phyloP scores from a whole-genome alignment of 2,329 filamentous ascomycete species.

The Dothistroma septosporum region DNA sequence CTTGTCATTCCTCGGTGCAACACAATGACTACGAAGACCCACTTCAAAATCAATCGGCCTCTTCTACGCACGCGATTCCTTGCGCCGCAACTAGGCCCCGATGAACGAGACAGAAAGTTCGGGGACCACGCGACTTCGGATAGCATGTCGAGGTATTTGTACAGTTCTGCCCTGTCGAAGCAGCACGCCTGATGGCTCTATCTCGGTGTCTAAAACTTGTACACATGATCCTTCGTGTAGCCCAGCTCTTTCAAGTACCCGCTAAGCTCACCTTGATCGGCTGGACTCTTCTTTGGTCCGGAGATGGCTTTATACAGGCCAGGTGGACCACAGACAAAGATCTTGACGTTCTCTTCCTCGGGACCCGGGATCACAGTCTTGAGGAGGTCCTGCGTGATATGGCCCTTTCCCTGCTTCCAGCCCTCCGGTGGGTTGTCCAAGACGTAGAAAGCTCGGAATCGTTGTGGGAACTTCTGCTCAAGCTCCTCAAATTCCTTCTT shows the following conservation, averaged over 20 bases:
- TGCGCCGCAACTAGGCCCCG: no score
- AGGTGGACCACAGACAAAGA: constrained; percentile 93
- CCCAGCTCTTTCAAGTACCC: constrained; percentile 81
- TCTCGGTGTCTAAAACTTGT: constrained; percentile 70
- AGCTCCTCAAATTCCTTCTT: constrained; percentile 79
- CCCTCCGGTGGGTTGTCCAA: constrained; percentile 77
- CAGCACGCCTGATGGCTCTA: not conserved
- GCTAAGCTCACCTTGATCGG: constrained; percentile 85
- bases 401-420: constrained; percentile 74
- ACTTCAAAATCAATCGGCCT: no score
- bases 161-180: constrained; percentile 6
- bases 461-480: constrained; percentile 91
- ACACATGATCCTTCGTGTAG: constrained; percentile 83
- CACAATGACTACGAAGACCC: no score
- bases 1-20: not conserved
- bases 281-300: constrained; percentile 83
- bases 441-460: constrained; percentile 92
- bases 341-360: constrained; percentile 86
- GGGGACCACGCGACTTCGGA: not conserved
- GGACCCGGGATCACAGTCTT: constrained; percentile 94
- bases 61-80: no score
- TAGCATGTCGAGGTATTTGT: constrained; percentile 11
- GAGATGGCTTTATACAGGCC: constrained; percentile 90
- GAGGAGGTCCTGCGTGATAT: constrained; percentile 83
- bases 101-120: no score